Percentiles rank a stretch among this genome's conserved stretches.
Conservation (phyloP, 1,284 basidiomycete species). For the Trametes polyzona region DNA sequence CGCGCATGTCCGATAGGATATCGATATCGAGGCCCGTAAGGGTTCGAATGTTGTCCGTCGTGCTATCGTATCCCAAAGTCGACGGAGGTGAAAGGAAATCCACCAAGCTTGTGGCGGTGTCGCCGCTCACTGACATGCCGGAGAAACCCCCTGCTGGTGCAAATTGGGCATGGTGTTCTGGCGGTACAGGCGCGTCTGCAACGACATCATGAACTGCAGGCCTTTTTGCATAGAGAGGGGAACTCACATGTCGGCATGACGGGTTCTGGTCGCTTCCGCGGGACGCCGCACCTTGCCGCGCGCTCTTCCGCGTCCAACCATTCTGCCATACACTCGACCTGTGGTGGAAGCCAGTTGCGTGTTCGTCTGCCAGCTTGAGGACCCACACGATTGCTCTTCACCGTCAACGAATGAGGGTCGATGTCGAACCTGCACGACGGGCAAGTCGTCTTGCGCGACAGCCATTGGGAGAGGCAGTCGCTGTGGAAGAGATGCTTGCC, state of each 20-base stretch:
- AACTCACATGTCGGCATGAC: slow-evolving; percentile 21
- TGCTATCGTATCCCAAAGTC: no score
- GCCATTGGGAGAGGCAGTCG: slow-evolving; percentile 35
- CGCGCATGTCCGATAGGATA: no score
- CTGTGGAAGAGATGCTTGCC: slow-evolving; percentile 39
- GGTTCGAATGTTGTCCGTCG: no score
- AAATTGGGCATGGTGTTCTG: no score
- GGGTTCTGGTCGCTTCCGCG: slow-evolving; percentile 15
- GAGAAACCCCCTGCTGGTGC: no score
- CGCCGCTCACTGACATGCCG: no score
- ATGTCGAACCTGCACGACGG: slow-evolving; percentile 39
- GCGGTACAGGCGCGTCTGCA: background rate
- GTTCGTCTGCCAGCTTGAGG: background rate
- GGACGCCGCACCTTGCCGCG: slow-evolving; percentile 11
- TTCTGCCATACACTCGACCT: slow-evolving; percentile 22
- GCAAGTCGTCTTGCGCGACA: slow-evolving; percentile 38
- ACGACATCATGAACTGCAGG: background rate
- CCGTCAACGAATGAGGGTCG: slow-evolving; percentile 36
- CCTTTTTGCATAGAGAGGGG: no score
- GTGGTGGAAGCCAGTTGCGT: slow-evolving; percentile 31
- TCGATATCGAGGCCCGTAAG: no score
- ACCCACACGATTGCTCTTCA: slow-evolving; percentile 12
- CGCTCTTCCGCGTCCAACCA: slow-evolving; percentile 34
- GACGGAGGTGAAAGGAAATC: no score
- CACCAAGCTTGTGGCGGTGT: no score